phyloP scores from a whole-genome alignment of 2,329 filamentous ascomycete species.

The Cladosporium velox region DNA sequence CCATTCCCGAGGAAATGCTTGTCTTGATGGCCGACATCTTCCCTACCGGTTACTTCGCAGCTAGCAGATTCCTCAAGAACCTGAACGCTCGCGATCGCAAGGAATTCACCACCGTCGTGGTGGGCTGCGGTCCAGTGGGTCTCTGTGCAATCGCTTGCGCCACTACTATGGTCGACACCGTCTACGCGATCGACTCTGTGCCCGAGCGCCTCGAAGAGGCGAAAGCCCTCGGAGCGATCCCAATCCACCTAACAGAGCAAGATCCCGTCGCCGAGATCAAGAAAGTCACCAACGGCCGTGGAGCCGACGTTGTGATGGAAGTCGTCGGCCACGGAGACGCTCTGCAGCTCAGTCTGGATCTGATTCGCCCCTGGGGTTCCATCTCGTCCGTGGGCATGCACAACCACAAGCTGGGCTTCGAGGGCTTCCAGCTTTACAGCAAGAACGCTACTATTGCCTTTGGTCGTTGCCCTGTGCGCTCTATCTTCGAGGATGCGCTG shows the following conservation, averaged over 20 bases:
- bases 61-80: slow-evolving; percentile 72
- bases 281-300: slow-evolving; percentile 74
- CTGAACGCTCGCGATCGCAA: slow-evolving; percentile 59
- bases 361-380: slow-evolving; percentile 52
- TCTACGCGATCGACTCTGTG: slow-evolving; percentile 55
- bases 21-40: slow-evolving; percentile 94
- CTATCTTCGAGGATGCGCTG: slow-evolving; percentile 52
- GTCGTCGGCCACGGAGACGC: slow-evolving; percentile 52
- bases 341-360: slow-evolving; percentile 50
- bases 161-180: slow-evolving; percentile 37
- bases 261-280: slow-evolving; percentile 64
- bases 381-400: slow-evolving; percentile 54
- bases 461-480: slow-evolving; percentile 53
- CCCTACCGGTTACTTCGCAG: slow-evolving; percentile 79
- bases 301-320: slow-evolving; percentile 80
- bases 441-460: slow-evolving; percentile 55
- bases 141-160: slow-evolving; percentile 64
- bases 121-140: slow-evolving; percentile 80
- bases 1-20: slow-evolving; percentile 71
- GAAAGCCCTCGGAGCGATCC: slow-evolving; percentile 73
- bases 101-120: slow-evolving; percentile 72
- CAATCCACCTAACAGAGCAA: slow-evolving; percentile 67
- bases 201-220: slow-evolving; percentile 74
- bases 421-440: slow-evolving; percentile 50
- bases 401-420: slow-evolving; percentile 47